phyloP scores from a whole-genome alignment of 306 rosid species.

The Dicorynia guianensis region DNA sequence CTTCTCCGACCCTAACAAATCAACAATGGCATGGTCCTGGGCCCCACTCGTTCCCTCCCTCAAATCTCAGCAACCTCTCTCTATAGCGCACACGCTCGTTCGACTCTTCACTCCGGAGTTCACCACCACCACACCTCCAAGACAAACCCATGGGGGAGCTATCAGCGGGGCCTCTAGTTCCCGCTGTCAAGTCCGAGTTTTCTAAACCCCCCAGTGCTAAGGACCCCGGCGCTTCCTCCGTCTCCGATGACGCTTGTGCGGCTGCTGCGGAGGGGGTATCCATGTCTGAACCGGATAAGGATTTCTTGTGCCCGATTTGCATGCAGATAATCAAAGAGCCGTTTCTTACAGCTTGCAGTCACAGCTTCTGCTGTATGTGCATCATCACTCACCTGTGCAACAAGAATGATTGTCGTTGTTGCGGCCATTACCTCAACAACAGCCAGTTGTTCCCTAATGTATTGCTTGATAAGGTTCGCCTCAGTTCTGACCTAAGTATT shows the following conservation, averaged over 20 bases:
- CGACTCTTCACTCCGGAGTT: neutral
- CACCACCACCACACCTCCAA: slow-evolving; percentile 17
- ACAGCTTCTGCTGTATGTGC: slow-evolving; percentile 98
- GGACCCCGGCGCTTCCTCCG: slow-evolving; percentile 34
- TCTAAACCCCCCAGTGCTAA: slow-evolving; percentile 25
- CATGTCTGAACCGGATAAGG: slow-evolving; percentile 71
- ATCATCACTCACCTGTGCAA: slow-evolving; percentile 89
- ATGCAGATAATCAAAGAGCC: slow-evolving; percentile 93
- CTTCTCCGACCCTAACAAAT: slow-evolving; percentile 50
- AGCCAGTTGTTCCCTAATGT: slow-evolving; percentile 80
- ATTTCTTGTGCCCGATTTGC: slow-evolving; percentile 93
- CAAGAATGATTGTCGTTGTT: slow-evolving; percentile 97
- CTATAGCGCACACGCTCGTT: neutral
- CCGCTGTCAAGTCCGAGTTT: slow-evolving; percentile 53
- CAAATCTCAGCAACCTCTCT: slow-evolving; percentile 17
- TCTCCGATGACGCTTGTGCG: slow-evolving; percentile 32
- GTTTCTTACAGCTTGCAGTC: slow-evolving; percentile 89
- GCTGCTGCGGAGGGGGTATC: neutral
- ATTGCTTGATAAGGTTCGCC: slow-evolving; percentile 81
- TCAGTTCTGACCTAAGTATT: no score
- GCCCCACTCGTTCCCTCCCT: slow-evolving; percentile 39
- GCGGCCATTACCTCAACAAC: slow-evolving; percentile 77
- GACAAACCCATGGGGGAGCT: slow-evolving; percentile 50
- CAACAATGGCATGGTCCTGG: neutral
- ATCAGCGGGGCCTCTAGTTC: slow-evolving; percentile 61